Conservation (phyloP, 2,329 filamentous ascomycete species). For the Pezicula rhizophila region DNA sequence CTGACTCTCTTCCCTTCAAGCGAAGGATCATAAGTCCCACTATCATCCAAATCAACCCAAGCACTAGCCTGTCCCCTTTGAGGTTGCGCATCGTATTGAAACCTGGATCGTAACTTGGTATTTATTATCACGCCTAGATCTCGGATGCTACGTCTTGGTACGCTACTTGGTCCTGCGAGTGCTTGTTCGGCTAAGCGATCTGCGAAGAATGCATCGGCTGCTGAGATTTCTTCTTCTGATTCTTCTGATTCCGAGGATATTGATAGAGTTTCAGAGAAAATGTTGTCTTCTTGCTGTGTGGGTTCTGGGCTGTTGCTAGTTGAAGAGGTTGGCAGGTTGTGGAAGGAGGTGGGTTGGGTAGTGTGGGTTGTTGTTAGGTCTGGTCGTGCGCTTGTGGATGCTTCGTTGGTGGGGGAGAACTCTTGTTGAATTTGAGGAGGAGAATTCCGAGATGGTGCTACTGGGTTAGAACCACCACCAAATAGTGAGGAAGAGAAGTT, state of each 20-base stretch:
- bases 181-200: neutral
- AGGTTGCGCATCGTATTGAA: neutral
- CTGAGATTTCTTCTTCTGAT: neutral
- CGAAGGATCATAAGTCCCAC: slow-evolving; percentile 23
- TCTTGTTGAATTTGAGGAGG: no score
- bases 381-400: no score
- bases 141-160: neutral
- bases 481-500: no score
- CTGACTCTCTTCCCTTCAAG: neutral
- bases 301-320: no score
- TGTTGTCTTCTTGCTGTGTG: neutral
- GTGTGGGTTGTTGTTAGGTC: no score
- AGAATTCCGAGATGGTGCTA: no score
- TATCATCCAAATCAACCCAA: slow-evolving; percentile 20
- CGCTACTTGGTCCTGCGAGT: neutral
- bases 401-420: no score
- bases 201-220: neutral
- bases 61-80: neutral
- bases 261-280: neutral
- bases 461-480: no score
- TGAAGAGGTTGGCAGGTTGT: no score
- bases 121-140: neutral
- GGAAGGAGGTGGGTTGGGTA: no score
- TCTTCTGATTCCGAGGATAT: neutral
- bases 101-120: neutral